These are phyloP conservation scores for Raphanus sativus DNA, from an alignment of 345 rosid species.

Conservation along the genomic window DNA sequence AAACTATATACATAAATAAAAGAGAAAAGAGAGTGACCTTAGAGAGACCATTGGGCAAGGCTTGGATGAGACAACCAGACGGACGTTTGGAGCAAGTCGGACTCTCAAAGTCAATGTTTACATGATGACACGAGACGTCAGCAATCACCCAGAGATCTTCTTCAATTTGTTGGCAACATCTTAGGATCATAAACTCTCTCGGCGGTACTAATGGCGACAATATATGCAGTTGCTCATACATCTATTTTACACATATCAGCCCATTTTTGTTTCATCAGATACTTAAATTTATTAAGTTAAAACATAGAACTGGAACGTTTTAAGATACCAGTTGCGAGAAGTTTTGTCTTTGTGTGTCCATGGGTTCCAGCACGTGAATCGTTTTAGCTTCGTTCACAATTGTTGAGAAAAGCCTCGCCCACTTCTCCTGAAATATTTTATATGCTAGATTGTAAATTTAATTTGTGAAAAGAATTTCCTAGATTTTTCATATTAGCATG, in stretches of 20 bases:
- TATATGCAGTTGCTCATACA: constrained; percentile 64
- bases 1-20: neutral
- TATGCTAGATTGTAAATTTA: neutral
- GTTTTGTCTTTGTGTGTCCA: constrained; percentile 36
- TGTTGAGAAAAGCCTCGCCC: constrained; percentile 65
- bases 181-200: constrained; percentile 63
- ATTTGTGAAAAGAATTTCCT: neutral
- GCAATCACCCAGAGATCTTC: constrained; percentile 56
- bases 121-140: constrained; percentile 56
- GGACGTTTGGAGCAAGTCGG: constrained; percentile 60
- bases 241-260: constrained; percentile 38
- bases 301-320: neutral
- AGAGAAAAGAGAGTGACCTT: constrained; percentile 40
- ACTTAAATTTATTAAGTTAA: neutral
- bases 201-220: constrained; percentile 75
- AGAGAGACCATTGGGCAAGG: constrained; percentile 53
- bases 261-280: neutral
- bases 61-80: constrained; percentile 79
- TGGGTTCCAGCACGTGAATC: constrained; percentile 47
- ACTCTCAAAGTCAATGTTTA: constrained; percentile 21
- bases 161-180: constrained; percentile 58
- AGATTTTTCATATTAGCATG: neutral
- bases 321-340: constrained; percentile 54
- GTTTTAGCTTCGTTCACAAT: constrained; percentile 58
- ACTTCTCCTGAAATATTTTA: constrained; percentile 49